phyloP scores from a whole-genome alignment of 2,329 filamentous ascomycete species.

The Trichocomaceae sp. region DNA sequence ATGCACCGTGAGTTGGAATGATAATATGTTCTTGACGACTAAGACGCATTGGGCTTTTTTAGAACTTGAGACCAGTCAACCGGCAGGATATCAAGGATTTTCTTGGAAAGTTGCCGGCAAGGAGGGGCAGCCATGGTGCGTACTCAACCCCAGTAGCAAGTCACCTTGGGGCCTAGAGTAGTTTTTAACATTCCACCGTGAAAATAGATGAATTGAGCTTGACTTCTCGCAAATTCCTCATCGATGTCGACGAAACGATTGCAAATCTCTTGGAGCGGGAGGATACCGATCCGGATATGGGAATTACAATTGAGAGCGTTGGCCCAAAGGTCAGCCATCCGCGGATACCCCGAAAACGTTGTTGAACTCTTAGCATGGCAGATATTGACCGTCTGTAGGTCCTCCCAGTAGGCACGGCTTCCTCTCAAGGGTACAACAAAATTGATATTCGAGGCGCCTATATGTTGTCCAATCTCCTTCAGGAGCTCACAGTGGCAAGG shows the following conservation, averaged over 20 bases:
- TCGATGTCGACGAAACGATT: conserved; percentile 79
- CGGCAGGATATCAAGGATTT: conserved; percentile 30
- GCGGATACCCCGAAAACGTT: background rate
- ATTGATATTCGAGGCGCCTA: conserved; percentile 94
- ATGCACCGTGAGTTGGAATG: background rate
- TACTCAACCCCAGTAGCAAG: background rate
- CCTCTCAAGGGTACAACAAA: conserved; percentile 76
- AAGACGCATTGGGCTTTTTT: background rate
- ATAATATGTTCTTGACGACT: background rate
- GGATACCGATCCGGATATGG: conserved; percentile 88
- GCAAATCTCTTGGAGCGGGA: conserved; percentile 74
- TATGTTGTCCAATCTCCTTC: conserved; percentile 91
- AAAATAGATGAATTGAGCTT: conserved; percentile 63
- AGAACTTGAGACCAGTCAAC: conserved; percentile 34
- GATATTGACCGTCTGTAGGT: conserved; percentile 49
- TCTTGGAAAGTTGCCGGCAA: conserved; percentile 26
- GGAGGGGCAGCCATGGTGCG: conserved; percentile 42
- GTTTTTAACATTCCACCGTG: conserved; percentile 7
- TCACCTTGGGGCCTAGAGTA: background rate
- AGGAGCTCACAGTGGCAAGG: conserved; percentile 88
- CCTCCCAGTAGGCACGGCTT: conserved; percentile 74
- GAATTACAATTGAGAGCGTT: conserved; percentile 94
- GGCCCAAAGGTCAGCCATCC: conserved; percentile 68
- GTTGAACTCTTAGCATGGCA: background rate
- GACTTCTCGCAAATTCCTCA: conserved; percentile 69